Conservation (phyloP, 2,329 filamentous ascomycete species). For the Diaporthe capsici region DNA sequence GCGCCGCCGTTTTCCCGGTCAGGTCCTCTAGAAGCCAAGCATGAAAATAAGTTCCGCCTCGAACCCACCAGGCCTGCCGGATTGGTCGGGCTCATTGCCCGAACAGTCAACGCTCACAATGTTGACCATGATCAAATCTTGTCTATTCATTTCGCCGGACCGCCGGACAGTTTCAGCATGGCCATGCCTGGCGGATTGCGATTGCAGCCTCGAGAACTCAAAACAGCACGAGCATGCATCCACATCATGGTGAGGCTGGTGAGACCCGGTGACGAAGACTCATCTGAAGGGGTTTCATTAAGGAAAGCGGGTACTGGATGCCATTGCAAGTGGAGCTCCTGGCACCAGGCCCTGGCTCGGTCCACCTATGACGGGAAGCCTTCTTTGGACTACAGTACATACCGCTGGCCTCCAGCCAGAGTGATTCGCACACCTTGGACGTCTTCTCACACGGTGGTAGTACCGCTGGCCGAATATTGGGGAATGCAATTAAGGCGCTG, state of each 20-base stretch:
- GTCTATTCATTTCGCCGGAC: slow-evolving; percentile 28
- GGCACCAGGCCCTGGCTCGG: slow-evolving; percentile 30
- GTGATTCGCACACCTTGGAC: slow-evolving; percentile 40
- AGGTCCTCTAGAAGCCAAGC: not conserved
- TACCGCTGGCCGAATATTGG: slow-evolving; percentile 39
- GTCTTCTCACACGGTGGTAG: slow-evolving; percentile 39
- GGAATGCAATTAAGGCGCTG: slow-evolving; percentile 32
- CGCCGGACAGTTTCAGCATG: slow-evolving; percentile 33
- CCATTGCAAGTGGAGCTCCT: slow-evolving; percentile 40
- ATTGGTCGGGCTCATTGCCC: slow-evolving; percentile 27
- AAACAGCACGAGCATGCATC: slow-evolving; percentile 22
- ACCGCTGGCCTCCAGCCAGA: slow-evolving; percentile 1
- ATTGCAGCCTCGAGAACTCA: slow-evolving; percentile 29
- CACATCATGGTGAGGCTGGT: slow-evolving; percentile 17
- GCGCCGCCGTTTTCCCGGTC: not conserved
- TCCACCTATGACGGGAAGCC: slow-evolving; percentile 38
- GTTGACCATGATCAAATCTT: not conserved
- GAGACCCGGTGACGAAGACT: slow-evolving; percentile 30
- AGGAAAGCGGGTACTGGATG: slow-evolving; percentile 36
- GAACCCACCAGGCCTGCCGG: slow-evolving; percentile 25
- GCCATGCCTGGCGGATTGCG: slow-evolving; percentile 34
- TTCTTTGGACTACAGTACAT: slow-evolving; percentile 39
- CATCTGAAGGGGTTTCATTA: slow-evolving; percentile 35
- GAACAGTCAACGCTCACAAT: slow-evolving; percentile 6
- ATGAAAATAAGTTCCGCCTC: not conserved